phyloP scores from a whole-genome alignment of 2,329 filamentous ascomycete genomes.

The Chaetomium strumarium region DNA sequence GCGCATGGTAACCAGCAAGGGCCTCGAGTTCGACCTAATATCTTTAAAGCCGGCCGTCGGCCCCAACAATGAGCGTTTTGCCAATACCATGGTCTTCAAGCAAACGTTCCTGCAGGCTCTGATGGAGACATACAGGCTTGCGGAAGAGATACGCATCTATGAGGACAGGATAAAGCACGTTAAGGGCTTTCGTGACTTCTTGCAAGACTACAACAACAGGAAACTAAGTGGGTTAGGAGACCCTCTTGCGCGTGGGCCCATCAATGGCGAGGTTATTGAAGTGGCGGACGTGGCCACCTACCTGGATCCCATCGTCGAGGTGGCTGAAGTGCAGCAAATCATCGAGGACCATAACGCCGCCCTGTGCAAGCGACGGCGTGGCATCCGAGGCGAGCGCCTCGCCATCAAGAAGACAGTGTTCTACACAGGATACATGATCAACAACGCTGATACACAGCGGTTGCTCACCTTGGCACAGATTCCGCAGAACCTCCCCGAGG shows the following conservation, averaged over 20 bases:
- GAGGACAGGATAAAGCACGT: conserved; percentile 64
- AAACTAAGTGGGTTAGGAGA: conserved; percentile 43
- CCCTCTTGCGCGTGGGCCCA: conserved; percentile 53
- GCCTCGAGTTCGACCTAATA: conserved; percentile 81
- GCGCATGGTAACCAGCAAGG: conserved; percentile 71
- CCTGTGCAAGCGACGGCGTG: conserved; percentile 37
- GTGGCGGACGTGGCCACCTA: conserved; percentile 70
- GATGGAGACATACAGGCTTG: conserved; percentile 77
- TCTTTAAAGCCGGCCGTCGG: conserved; percentile 80
- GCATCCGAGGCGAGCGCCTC: conserved; percentile 40
- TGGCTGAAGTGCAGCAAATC: conserved; percentile 80
- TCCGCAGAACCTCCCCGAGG: conserved; percentile 55
- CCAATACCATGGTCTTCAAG: conserved; percentile 87
- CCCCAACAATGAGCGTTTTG: conserved; percentile 71
- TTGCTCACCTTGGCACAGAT: conserved; percentile 65
- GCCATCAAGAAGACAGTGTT: conserved; percentile 81
- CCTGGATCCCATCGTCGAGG: conserved; percentile 72
- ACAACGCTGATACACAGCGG: conserved; percentile 62
- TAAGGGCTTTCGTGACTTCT: conserved; percentile 78
- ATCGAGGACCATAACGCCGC: conserved; percentile 78
- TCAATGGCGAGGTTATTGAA: conserved; percentile 76
- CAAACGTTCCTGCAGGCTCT: conserved; percentile 74
- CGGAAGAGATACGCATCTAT: conserved; percentile 75
- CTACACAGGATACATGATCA: conserved; percentile 88
- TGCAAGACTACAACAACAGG: conserved; percentile 65